These are phyloP conservation scores for Lithohypha guttulata DNA, from an alignment of 2,329 filamentous ascomycete species.

Conservation along the genomic window DNA sequence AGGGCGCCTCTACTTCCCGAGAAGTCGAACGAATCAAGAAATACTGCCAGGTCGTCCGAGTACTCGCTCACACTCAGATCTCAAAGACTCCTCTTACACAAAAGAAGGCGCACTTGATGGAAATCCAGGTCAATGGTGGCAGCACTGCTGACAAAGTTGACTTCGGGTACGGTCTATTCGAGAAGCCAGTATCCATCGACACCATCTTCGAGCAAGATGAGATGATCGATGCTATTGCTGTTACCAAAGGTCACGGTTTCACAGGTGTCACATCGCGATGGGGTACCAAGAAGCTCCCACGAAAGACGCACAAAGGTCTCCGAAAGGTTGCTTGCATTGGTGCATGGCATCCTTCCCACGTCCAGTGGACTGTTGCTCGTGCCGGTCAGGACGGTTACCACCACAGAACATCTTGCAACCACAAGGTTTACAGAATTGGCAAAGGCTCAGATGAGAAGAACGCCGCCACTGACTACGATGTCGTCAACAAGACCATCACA, in stretches of 20 bases:
- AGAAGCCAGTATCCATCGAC: slow-evolving; percentile 94
- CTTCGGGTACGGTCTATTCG: slow-evolving; percentile 90
- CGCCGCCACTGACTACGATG: slow-evolving; percentile 87
- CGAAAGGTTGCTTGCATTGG: slow-evolving; percentile 99
- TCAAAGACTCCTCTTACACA: slow-evolving; percentile 99
- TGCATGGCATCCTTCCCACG: slow-evolving; percentile 99
- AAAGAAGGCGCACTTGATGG: slow-evolving; percentile 99
- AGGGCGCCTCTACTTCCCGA: slow-evolving; percentile 79
- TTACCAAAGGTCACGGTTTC: slow-evolving; percentile 99
- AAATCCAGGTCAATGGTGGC: slow-evolving; percentile 99
- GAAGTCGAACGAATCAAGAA: slow-evolving; percentile 99
- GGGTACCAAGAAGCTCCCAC: slow-evolving; percentile 99
- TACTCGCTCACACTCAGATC: slow-evolving; percentile 99
- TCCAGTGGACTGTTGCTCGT: slow-evolving; percentile 99
- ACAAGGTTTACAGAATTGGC: slow-evolving; percentile 99
- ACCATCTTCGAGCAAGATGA: slow-evolving; percentile 98
- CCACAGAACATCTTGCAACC: slow-evolving; percentile 99
- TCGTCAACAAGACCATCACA: slow-evolving; percentile 99
- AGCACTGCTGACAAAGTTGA: slow-evolving; percentile 93
- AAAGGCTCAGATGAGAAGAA: slow-evolving; percentile 84
- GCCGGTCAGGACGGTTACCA: slow-evolving; percentile 99
- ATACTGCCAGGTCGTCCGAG: slow-evolving; percentile 99
- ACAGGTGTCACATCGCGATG: slow-evolving; percentile 93
- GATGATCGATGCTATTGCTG: slow-evolving; percentile 98
- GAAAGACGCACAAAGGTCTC: slow-evolving; percentile 99